phyloP scores from a whole-genome alignment of 805 yeast genomes.

The Priceomyces medius region DNA sequence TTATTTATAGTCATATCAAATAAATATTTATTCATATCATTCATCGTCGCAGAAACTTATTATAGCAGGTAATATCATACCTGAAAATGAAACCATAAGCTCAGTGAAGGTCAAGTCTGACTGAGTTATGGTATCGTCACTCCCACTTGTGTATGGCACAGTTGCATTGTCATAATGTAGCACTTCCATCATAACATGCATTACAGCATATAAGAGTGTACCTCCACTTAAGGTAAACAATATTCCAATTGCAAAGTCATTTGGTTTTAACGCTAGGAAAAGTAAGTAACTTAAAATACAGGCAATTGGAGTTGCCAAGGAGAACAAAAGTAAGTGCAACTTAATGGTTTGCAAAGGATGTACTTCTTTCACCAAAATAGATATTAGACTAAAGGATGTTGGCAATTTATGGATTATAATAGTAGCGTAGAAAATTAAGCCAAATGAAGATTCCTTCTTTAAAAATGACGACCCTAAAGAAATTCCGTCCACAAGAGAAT shows the following conservation, averaged over 20 bases:
- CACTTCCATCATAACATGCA: slow-evolving; percentile 54
- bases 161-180: background rate
- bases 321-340: slow-evolving; percentile 52
- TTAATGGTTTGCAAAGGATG: slow-evolving; percentile 30
- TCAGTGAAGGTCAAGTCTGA: slow-evolving; percentile 13
- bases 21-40: background rate
- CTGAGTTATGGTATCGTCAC: slow-evolving; percentile 6
- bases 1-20: background rate
- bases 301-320: slow-evolving; percentile 60
- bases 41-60: slow-evolving; percentile 22
- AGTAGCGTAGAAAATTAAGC: slow-evolving; percentile 52
- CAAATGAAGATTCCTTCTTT: slow-evolving; percentile 32
- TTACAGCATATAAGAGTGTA: slow-evolving; percentile 68
- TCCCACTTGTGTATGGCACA: slow-evolving; percentile 10
- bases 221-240: slow-evolving; percentile 68
- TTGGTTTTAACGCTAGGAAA: slow-evolving; percentile 29
- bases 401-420: slow-evolving; percentile 73
- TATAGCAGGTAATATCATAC: slow-evolving; percentile 26
- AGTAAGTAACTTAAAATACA: slow-evolving; percentile 51
- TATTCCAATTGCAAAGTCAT: slow-evolving; percentile 48
- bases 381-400: slow-evolving; percentile 64
- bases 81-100: slow-evolving; percentile 18
- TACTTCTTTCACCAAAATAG: slow-evolving; percentile 48
- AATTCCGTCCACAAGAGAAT: slow-evolving; percentile 70
- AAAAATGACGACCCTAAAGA: slow-evolving; percentile 63